These are phyloP conservation scores for Fusarium sp. DNA, from an alignment of 2,329 filamentous ascomycete species.

Conservation along the genomic window DNA sequence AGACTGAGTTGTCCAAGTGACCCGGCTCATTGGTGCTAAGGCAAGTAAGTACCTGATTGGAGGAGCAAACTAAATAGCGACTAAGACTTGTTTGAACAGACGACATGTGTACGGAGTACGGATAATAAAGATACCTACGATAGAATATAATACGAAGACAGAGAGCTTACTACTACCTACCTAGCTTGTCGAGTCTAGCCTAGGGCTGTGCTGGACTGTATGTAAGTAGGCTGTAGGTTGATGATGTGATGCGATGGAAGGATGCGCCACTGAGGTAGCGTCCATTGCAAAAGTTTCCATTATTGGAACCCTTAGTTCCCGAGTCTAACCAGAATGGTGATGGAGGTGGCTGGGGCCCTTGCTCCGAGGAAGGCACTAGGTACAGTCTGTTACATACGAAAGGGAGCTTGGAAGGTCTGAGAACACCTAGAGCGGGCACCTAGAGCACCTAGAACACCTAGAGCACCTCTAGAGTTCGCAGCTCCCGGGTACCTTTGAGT, in stretches of 20 bases:
- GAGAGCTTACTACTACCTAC: not conserved
- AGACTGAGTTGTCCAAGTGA: too few relatives aligned
- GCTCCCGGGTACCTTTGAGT: constrained; percentile 15
- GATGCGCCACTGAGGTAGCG: constrained; percentile 37
- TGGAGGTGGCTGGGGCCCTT: constrained; percentile 32
- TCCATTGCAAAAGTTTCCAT: constrained; percentile 37
- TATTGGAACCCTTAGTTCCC: constrained; percentile 42
- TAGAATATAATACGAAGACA: not conserved
- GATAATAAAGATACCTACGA: not conserved
- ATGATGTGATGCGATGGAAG: not conserved
- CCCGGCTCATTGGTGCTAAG: not conserved
- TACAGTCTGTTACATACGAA: constrained; percentile 1
- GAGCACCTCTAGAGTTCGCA: constrained; percentile 15
- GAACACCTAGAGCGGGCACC: not conserved
- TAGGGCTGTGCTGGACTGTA: not conserved
- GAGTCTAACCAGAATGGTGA: constrained; percentile 32
- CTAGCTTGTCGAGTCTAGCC: constrained; percentile 3
- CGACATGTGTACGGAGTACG: too few relatives aligned
- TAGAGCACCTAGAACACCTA: too few relatives aligned
- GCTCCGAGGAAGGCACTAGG: constrained; percentile 4
- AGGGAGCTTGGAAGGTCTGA: constrained; percentile 4
- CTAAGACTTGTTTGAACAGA: not conserved
- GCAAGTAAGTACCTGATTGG: not conserved
- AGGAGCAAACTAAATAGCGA: not conserved
- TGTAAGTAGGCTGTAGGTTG: not conserved